Conservation (phyloP, 2,329 filamentous ascomycete species). For the Stachybotrys chlorohalonatus region DNA sequence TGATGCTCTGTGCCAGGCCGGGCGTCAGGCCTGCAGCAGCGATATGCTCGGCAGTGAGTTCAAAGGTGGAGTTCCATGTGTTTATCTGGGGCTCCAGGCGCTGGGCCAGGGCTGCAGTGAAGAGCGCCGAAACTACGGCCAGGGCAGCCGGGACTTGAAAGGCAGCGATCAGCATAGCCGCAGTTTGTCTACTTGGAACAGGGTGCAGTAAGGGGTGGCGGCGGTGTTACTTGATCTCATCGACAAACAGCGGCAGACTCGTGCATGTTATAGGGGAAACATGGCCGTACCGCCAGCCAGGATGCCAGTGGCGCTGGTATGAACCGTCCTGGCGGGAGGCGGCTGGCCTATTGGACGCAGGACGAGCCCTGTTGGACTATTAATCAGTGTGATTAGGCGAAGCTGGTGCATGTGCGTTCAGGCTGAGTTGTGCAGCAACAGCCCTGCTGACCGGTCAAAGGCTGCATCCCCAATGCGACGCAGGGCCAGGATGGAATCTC, state of each 20-base stretch:
- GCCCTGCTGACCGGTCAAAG: no score
- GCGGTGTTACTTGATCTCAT: no score
- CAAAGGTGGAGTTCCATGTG: conserved; percentile 20
- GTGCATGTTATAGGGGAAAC: no score
- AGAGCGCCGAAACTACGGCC: not conserved
- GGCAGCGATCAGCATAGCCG: no score
- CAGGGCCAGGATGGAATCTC: no score
- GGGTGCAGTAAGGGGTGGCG: no score
- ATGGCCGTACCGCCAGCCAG: no score
- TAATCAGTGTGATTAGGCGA: not conserved
- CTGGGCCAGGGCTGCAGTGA: not conserved
- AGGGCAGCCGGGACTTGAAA: not conserved
- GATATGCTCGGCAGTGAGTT: conserved; percentile 14
- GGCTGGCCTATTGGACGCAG: not conserved
- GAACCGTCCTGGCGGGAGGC: no score
- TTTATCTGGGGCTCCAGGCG: conserved; percentile 4
- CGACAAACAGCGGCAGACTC: no score
- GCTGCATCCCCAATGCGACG: no score
- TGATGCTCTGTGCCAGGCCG: conserved; percentile 8
- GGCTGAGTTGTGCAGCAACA: not conserved
- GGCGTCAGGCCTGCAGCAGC: conserved; percentile 10
- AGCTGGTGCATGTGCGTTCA: not conserved
- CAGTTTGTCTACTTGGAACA: no score
- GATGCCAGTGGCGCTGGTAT: no score
- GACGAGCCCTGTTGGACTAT: not conserved